phyloP scores from a whole-genome alignment of 164 flowering plant genomes.

The Vitis rotundifolia region DNA sequence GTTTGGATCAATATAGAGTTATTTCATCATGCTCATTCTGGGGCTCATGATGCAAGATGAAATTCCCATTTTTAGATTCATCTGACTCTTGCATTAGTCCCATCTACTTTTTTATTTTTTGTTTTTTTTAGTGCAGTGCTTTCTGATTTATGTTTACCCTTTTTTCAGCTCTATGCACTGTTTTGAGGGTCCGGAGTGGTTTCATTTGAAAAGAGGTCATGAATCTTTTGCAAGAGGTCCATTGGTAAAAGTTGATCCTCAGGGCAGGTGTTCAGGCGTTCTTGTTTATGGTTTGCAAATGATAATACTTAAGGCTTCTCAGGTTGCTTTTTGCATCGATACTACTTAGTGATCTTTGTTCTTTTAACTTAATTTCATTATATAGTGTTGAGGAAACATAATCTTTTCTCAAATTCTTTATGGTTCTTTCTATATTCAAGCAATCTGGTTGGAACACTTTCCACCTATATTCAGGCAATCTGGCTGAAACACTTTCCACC shows the following conservation, averaged over 20 bases:
- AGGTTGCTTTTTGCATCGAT: conserved; percentile 50
- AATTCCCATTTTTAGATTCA: background rate
- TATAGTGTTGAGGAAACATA: background rate
- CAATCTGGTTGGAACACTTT: no score
- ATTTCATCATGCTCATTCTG: no score
- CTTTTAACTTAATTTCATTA: background rate
- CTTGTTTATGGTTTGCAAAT: conserved; percentile 87
- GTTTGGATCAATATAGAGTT: no score
- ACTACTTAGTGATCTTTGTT: background rate
- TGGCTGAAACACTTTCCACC: no score
- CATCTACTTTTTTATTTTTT: background rate
- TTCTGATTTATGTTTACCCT: conserved; percentile 1
- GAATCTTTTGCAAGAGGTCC: conserved; percentile 96
- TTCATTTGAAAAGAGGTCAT: conserved; percentile 84
- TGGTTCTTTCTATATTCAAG: no score
- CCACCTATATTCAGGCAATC: no score
- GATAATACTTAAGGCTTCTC: conserved; percentile 90
- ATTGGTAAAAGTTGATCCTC: conserved; percentile 84
- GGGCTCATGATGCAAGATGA: background rate
- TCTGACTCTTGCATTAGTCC: background rate
- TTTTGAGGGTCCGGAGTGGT: conserved; percentile 97
- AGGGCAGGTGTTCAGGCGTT: conserved; percentile 90
- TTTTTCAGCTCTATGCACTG: conserved; percentile 91
- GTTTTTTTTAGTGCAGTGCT: background rate
- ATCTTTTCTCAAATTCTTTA: background rate